These are phyloP conservation scores for Oryza meyeriana DNA, from an alignment of 176 grass and related monocot species.

Conservation along the genomic window DNA sequence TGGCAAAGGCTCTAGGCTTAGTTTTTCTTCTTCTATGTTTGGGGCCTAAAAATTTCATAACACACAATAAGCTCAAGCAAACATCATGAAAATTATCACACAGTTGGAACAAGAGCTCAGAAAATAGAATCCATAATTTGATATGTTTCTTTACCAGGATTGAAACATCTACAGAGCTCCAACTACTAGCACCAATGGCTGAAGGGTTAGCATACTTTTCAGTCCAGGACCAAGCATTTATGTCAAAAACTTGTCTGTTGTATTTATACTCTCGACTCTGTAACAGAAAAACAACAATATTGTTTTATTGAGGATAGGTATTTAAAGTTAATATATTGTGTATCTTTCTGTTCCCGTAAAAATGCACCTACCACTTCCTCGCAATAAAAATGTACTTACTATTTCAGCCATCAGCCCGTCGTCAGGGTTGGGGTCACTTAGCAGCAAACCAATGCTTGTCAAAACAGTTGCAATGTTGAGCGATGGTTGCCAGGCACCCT, in stretches of 20 bases:
- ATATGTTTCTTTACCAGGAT: conserved; percentile 30
- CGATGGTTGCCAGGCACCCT: conserved; percentile 91
- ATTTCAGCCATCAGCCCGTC: conserved; percentile 91
- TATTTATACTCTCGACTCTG: conserved; percentile 91
- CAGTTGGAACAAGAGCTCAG: background rate
- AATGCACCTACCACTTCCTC: conserved; percentile 49
- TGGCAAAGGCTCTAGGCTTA: conserved; percentile 17
- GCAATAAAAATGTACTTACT: conserved; percentile 45
- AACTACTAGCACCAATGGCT: conserved; percentile 35
- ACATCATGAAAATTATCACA: background rate
- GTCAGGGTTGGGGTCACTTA: conserved; percentile 78
- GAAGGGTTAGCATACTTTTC: conserved; percentile 70
- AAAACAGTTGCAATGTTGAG: conserved; percentile 83
- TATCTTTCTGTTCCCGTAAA: conserved; percentile 2
- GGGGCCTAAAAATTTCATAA: conserved; percentile 31
- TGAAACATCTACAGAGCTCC: conserved; percentile 30
- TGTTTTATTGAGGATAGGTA: conserved; percentile 19
- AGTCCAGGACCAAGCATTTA: conserved; percentile 67
- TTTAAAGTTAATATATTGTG: background rate
- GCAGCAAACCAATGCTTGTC: conserved; percentile 74
- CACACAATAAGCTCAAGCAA: background rate
- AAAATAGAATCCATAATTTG: background rate
- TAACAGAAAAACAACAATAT: conserved; percentile 23
- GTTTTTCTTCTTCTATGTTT: conserved; percentile 36
- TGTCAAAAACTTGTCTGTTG: conserved; percentile 71